Base-by-base conservation (phyloP, 148 eudicot species). In the Salicornia ramosissima region DNA sequence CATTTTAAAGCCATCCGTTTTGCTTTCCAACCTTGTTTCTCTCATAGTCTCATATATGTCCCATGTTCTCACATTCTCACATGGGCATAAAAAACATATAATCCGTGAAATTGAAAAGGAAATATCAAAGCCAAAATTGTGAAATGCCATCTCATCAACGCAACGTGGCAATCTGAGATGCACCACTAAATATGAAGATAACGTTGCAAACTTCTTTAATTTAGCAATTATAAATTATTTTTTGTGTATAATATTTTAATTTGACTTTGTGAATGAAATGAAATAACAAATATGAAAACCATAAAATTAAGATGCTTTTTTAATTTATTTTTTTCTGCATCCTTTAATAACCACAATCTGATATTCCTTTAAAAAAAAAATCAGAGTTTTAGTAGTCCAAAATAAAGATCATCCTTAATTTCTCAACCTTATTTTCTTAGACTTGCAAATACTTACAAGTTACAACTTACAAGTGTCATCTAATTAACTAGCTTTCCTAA, bases 121-220 rank as follows among this genome's bases (percentile, higher is more conserved):
- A n/a, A n/a, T n/a, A n/a, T n/a, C n/a, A n/a, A n/a, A n/a, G n/a
- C n/a, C n/a, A n/a, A n/a, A n/a, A n/a, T n/a, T n/a, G n/a, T n/a
- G n/a, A n/a, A n/a, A n/a, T n/a, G n/a, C n/a, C n/a, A n/a, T n/a
- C n/a, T n/a, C n/a, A n/a, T n/a, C n/a, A n/a, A n/a, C n/a, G 40
- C 10, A 70, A 70, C 75, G 75, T 71, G 75, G 79, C 75, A 45
- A 75, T 29, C 40, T 64, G 10, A 57, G 52, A 43, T 64, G 71
- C 75, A 74, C 66, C 12, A 55, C 59, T 13, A 15, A 47, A 24
- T 46, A 30, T 58, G 29, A 12, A 30, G 40, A 70, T 70, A 34
- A 42, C 30, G 59, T 58, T 70, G 54, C 51, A 33, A 36, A 4
- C 40, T 36, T 36, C 8, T 36, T 36, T n/a, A n/a, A n/a, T n/a